A percentile compares a stretch with the other conserved stretches of the same genome.
phyloP scores from a whole-genome alignment of 2,329 filamentous ascomycete species.

The Amauroascus niger region DNA sequence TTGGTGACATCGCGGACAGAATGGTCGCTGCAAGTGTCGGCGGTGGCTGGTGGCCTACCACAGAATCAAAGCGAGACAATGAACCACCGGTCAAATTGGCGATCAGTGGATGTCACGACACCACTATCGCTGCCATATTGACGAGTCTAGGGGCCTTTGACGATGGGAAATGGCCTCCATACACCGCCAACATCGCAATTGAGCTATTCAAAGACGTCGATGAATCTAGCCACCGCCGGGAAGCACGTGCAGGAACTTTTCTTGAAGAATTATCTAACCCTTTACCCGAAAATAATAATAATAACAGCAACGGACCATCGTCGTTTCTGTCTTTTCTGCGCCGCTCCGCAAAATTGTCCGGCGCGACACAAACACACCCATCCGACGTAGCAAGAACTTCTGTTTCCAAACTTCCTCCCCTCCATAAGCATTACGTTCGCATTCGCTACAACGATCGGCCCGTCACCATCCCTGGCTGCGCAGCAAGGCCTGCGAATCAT shows the following conservation, averaged over 20 bases:
- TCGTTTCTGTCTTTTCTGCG: conserved; percentile 28
- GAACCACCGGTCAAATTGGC: conserved; percentile 56
- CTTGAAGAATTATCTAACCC: conserved; percentile 24
- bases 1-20: conserved; percentile 71
- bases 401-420: conserved; percentile 24
- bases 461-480: conserved; percentile 72
- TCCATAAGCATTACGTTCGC: conserved; percentile 67
- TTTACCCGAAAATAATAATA: conserved; percentile 11
- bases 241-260: conserved; percentile 15
- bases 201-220: conserved; percentile 65
- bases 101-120: conserved; percentile 84
- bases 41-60: conserved; percentile 46
- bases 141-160: conserved; percentile 70
- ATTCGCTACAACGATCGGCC: conserved; percentile 83
- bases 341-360: conserved; percentile 8
- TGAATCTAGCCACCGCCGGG: conserved; percentile 12
- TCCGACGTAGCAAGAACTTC: conserved; percentile 30
- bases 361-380: conserved; percentile 16
- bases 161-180: conserved; percentile 72
- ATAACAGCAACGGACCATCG: conserved; percentile 14
- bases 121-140: conserved; percentile 72
- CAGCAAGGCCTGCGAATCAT: conserved; percentile 62
- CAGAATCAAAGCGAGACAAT: conserved; percentile 38
- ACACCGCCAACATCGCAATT: conserved; percentile 82
- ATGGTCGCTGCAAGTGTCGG: conserved; percentile 60